Conservation (phyloP, 805 yeast genomes). For the Yamadazyma philogaea region DNA sequence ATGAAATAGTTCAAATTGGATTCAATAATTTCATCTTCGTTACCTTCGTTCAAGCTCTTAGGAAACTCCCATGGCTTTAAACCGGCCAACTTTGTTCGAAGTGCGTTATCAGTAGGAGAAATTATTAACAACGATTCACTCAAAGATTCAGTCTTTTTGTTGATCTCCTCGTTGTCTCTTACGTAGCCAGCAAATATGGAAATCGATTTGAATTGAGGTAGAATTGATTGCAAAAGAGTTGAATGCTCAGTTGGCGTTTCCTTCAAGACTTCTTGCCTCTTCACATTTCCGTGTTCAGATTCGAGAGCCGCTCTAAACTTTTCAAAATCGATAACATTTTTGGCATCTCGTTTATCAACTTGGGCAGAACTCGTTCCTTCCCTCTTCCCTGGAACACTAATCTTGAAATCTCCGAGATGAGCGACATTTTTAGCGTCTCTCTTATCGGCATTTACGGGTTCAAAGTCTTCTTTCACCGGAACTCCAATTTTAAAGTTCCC, state of each 20-base stretch:
- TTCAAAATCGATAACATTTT: constrained; percentile 10
- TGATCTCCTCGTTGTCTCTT: constrained; percentile 57
- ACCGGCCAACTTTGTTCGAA: constrained; percentile 36
- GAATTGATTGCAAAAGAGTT: constrained; percentile 31
- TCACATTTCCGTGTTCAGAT: constrained; percentile 1
- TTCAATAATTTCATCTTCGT: constrained; percentile 47
- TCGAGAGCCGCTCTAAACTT: constrained; percentile 7
- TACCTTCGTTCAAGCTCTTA: constrained; percentile 36
- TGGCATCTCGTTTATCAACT: constrained; percentile 10
- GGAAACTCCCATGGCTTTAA: constrained; percentile 89
- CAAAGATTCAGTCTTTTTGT: constrained; percentile 45
- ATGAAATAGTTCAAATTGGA: constrained; percentile 58
- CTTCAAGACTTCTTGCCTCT: constrained; percentile 15
- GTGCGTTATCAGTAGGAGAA: constrained; percentile 68
- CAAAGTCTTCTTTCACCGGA: background rate
- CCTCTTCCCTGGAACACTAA: constrained; percentile 6
- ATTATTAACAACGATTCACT: constrained; percentile 51
- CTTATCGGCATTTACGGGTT: background rate
- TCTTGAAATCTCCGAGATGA: constrained; percentile 1
- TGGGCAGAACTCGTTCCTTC: background rate
- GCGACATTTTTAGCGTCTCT: constrained; percentile 5
- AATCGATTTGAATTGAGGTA: constrained; percentile 39
- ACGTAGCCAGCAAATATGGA: constrained; percentile 67
- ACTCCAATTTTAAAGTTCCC: no score
- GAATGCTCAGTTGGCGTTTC: background rate